phyloP scores from a whole-genome alignment of 176 grass and related monocot genomes.

The Rhipidocladum racemiflorum region DNA sequence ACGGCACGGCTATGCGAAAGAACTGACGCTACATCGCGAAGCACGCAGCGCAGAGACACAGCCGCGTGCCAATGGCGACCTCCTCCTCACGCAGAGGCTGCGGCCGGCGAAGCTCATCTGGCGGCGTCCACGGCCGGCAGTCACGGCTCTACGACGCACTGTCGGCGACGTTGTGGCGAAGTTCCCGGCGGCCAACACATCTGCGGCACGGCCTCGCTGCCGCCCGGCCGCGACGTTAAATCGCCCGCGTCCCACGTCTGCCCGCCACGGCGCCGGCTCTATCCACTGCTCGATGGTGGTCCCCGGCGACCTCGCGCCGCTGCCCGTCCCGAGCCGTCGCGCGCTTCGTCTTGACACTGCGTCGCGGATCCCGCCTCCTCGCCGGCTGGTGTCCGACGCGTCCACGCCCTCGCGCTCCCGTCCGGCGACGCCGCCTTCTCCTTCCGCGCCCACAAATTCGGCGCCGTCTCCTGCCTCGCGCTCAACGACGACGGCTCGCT shows the following conservation, averaged over 20 bases:
- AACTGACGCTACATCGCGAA: too few relatives aligned
- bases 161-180: slow-evolving; percentile 12
- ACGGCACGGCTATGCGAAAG: too few relatives aligned
- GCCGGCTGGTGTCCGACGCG: slow-evolving; percentile 5
- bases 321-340: neutral
- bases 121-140: neutral
- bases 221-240: neutral
- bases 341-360: neutral
- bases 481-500: too few relatives aligned
- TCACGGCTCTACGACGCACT: slow-evolving; percentile 26
- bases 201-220: slow-evolving; percentile 16
- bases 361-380: slow-evolving; percentile 17
- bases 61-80: too few relatives aligned
- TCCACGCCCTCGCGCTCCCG: slow-evolving; percentile 20
- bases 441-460: too few relatives aligned
- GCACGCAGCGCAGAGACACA: too few relatives aligned
- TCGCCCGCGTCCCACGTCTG: slow-evolving; percentile 28
- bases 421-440: too few relatives aligned
- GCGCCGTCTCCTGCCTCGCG: too few relatives aligned
- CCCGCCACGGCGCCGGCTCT: neutral
- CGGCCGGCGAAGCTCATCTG: slow-evolving; percentile 29
- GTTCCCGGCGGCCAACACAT: slow-evolving; percentile 13
- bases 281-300: neutral
- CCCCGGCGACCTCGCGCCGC: too few relatives aligned
- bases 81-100: neutral